These are phyloP conservation scores for Pichia sporocuriosa DNA, from an alignment of 805 yeast genomes.

Conservation along the genomic window DNA sequence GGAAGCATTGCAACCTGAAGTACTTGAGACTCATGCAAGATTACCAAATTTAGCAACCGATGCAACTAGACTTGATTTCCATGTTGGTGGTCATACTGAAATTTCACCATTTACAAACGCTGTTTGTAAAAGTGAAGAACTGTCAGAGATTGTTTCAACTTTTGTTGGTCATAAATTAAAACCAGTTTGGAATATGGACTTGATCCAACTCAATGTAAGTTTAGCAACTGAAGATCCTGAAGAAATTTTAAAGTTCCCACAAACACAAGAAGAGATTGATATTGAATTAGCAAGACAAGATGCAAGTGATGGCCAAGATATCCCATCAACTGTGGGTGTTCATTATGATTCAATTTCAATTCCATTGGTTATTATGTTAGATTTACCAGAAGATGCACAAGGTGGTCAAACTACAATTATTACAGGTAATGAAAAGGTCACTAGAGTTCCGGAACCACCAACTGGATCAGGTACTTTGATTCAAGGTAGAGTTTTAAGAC, in stretches of 20 bases:
- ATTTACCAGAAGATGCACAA: constrained; percentile 37
- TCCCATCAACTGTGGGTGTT: constrained; percentile 41
- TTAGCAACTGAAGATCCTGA: constrained; percentile 26
- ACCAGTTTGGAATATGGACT: constrained; percentile 42
- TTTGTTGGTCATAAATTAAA: constrained; percentile 47
- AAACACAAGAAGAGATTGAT: constrained; percentile 14
- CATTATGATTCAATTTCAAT: constrained; percentile 41
- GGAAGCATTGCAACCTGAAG: constrained; percentile 40
- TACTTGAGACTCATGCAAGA: constrained; percentile 37
- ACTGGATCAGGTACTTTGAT: constrained; percentile 39
- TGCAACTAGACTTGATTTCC: constrained; percentile 32
- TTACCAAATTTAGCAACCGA: constrained; percentile 18
- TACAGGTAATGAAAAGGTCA: constrained; percentile 32
- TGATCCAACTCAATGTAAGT: constrained; percentile 43
- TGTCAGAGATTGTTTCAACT: constrained; percentile 37
- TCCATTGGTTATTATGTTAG: constrained; percentile 22
- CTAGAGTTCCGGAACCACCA: constrained; percentile 34
- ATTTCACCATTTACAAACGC: constrained; percentile 39
- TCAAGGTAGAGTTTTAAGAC: constrained; percentile 40
- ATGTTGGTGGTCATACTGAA: constrained; percentile 41
- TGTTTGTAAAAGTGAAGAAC: constrained; percentile 47
- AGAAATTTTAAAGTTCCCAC: constrained; percentile 8
- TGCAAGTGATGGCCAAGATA: constrained; percentile 26
- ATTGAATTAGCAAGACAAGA: constrained; percentile 13
- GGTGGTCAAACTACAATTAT: constrained; percentile 45